Evolutionary conservation across 1,284 basidiomycete species (phyloP).

Genomic region (Pseudozyma pruni): DNA sequence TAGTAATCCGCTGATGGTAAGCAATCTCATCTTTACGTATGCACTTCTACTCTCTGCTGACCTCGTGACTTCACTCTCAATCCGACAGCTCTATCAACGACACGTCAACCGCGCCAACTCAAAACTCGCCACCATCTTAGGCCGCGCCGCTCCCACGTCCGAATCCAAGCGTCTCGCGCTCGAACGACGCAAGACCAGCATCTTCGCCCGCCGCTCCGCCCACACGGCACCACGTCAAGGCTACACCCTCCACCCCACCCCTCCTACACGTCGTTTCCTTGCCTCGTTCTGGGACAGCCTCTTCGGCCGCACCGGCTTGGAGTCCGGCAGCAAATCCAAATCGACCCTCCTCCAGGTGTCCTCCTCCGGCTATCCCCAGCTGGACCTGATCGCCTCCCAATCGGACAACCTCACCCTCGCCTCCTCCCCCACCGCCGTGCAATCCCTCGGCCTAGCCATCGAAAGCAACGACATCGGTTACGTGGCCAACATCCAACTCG

Average conservation of each 20-base stretch:
- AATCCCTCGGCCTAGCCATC: conserved; percentile 79
- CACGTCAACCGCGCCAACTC: conserved; percentile 54
- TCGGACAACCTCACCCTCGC: conserved; percentile 47
- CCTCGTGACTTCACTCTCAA: not conserved
- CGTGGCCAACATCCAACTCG: conserved; percentile 79
- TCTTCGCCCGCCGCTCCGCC: conserved; percentile 21
- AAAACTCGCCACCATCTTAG: conserved; percentile 50
- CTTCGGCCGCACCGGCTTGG: conserved; percentile 24
- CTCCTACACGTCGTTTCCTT: conserved; percentile 30
- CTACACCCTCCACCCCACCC: conserved; percentile 22
- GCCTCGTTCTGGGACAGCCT: conserved; percentile 27
- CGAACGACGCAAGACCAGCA: conserved; percentile 24
- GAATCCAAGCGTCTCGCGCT: conserved; percentile 34
- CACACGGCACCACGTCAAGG: conserved; percentile 27
- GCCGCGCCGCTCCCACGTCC: conserved; percentile 18
- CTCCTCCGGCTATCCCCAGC: conserved; percentile 23
- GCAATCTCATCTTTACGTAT: not conserved
- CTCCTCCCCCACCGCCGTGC: conserved; percentile 69
- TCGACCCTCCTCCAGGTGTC: conserved; percentile 17
- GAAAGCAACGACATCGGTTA: conserved; percentile 76
- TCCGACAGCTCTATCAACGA: conserved; percentile 47
- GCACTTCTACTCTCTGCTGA: too few species aligned
- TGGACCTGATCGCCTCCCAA: conserved; percentile 28
- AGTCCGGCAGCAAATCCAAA: conserved; percentile 17
- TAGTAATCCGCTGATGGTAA: conserved; percentile 45